A percentile compares a stretch with the other conserved stretches of the same genome.
These are phyloP conservation scores for Phytophthora palmivora DNA, from an alignment of 352 stramenopile species.

Conservation along the genomic window DNA sequence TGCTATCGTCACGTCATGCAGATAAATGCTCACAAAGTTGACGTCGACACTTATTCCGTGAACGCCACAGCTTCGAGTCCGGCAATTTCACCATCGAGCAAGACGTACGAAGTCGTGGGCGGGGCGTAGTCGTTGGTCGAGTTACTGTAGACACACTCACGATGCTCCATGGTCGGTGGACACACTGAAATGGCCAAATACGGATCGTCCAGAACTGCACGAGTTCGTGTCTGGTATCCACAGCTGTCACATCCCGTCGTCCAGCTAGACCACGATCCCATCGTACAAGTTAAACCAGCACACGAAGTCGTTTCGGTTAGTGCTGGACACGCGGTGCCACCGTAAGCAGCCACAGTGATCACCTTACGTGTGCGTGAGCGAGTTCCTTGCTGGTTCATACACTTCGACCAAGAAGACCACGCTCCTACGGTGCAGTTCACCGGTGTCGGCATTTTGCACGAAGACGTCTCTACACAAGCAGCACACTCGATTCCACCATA, in stretches of 20 bases:
- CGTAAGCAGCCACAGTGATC: constrained; percentile 42
- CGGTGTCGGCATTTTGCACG: constrained; percentile 51
- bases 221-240: constrained; percentile 47
- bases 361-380: constrained; percentile 51
- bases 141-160: constrained; percentile 52
- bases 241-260: constrained; percentile 55
- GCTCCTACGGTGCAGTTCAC: constrained; percentile 55
- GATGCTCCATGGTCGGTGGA: constrained; percentile 36
- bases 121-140: constrained; percentile 31
- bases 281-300: constrained; percentile 49
- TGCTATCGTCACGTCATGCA: background rate
- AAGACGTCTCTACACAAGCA: constrained; percentile 38
- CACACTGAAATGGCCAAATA: constrained; percentile 39
- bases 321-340: constrained; percentile 43
- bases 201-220: constrained; percentile 42
- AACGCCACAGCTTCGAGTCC: constrained; percentile 28
- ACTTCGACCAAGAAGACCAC: constrained; percentile 60
- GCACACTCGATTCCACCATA: constrained; percentile 55
- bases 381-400: constrained; percentile 39
- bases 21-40: constrained; percentile 7
- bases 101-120: constrained; percentile 11
- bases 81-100: constrained; percentile 11
- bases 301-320: constrained; percentile 50
- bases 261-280: constrained; percentile 59
- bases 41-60: constrained; percentile 4